Evolutionary conservation across 805 yeast species (phyloP).

Genomic region (Candida easanensis): DNA sequence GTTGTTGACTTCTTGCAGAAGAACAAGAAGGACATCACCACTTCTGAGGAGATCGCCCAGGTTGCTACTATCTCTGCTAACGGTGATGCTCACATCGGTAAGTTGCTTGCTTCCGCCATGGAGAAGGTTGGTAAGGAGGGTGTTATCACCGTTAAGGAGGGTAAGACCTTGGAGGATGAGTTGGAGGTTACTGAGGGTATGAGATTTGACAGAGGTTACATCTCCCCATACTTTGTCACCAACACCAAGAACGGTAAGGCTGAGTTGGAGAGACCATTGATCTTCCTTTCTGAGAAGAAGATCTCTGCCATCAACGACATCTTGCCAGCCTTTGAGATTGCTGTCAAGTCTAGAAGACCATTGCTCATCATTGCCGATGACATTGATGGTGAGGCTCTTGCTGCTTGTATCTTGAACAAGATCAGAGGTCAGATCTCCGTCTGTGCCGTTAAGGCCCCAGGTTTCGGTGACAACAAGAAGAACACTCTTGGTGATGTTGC

Average conservation of each 20-base stretch:
- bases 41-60: conserved; percentile 95
- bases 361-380: conserved; percentile 93
- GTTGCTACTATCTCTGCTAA: conserved; percentile 98
- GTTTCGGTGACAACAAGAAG: conserved; percentile 98
- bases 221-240: conserved; percentile 96
- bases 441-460: conserved; percentile 98
- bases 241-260: conserved; percentile 85
- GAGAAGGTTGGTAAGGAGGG: conserved; percentile 99
- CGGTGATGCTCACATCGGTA: conserved; percentile 94
- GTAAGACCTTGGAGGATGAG: conserved; percentile 96
- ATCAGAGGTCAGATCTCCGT: conserved; percentile 98
- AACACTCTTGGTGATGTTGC: conserved; percentile 94
- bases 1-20: conserved; percentile 82
- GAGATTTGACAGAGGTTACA: conserved; percentile 98
- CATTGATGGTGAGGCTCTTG: conserved; percentile 97
- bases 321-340: conserved; percentile 89
- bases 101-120: conserved; percentile 93
- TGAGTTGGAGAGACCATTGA: conserved; percentile 92
- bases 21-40: conserved; percentile 94
- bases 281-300: conserved; percentile 85
- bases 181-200: conserved; percentile 98
- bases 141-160: conserved; percentile 97
- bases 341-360: conserved; percentile 94
- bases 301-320: conserved; percentile 85
- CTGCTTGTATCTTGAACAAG: conserved; percentile 97